Base-by-base conservation (phyloP, 139 green algal genomes). In the Penium margaritaceum region DNA sequence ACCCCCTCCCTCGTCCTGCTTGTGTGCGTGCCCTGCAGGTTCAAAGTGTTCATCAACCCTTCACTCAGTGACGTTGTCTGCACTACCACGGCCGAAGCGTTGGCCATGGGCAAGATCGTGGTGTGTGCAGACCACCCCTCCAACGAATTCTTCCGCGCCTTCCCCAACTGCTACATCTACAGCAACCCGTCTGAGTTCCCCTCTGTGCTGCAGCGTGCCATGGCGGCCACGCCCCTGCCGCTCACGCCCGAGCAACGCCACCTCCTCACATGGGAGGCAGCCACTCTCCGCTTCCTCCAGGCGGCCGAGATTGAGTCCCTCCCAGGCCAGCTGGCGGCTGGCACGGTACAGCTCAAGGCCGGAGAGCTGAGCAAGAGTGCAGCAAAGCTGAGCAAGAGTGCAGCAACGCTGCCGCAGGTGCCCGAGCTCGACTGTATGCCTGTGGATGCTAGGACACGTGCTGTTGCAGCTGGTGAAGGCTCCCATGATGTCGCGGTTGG, bases 101-200 rank as follows among this genome's bases (percentile, higher is more conserved):
- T 98, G 68, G 94, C 94, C 21, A 98, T 98, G 94, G 93, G 93
- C 80, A 98, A 98, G 84, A 97, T 89, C 74, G 90, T 97, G 47
- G 82, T 98, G 38, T 91, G 88, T 60, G 90, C 92, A 9, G 87
- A 97, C 47, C 92, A 97, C 83, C 93, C 94, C 37, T 94, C 84
- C 70, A 98, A 98, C 85, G 80, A 82, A 21, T 98, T 97, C 81
- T 96, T 96, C 77, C 73, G 79, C 21, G 73, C 76, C 63, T 97
- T 97, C 75, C 78, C 84, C 63, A 97, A 97, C 83, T 94, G 88
- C 83, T 84, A 93, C 30, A 86, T 87, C 19, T 96, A 95, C 87
- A 81, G 80, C 41, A 87, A 77, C 34, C 85, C 3, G 7, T 15
- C n/a, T 17, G n/a, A 36, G 24, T 36, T 5, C 19, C 29, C 5